A percentile compares a stretch with the other conserved stretches of the same genome.
Conservation (phyloP, 345 rosid genomes). For the Eutrema japonicum region DNA sequence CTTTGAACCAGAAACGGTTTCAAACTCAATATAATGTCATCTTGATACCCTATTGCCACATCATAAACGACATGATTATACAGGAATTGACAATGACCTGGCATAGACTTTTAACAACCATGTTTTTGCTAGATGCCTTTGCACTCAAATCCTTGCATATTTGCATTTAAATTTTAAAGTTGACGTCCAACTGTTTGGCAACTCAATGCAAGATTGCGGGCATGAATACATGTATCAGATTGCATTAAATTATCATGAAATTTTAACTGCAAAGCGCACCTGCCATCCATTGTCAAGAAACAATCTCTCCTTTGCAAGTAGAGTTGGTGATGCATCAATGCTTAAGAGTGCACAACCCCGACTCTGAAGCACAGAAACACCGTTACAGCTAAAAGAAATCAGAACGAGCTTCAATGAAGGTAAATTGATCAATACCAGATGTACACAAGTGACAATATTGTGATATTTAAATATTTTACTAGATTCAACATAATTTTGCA, state of each 20-base stretch:
- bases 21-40: constrained; percentile 1
- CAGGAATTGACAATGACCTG: constrained; percentile 9
- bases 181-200: constrained; percentile 17
- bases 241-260: constrained; percentile 2
- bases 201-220: constrained; percentile 12
- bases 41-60: constrained; percentile 11
- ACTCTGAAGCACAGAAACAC: constrained; percentile 63
- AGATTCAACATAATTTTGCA: constrained; percentile 12
- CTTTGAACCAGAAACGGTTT: too few species aligned
- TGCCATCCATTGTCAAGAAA: constrained; percentile 94
- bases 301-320: constrained; percentile 78
- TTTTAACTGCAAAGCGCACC: constrained; percentile 53
- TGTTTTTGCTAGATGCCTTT: constrained; percentile 5
- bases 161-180: background rate
- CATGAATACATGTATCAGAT: background rate
- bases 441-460: constrained; percentile 16
- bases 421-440: background rate
- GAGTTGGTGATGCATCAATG: constrained; percentile 82
- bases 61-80: background rate
- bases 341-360: constrained; percentile 94
- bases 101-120: constrained; percentile 13
- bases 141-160: constrained; percentile 17
- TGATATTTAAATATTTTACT: constrained; percentile 8
- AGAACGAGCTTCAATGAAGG: constrained; percentile 16
- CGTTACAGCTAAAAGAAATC: background rate